Percentiles rank a stretch among this genome's conserved stretches.
These are phyloP conservation scores for Quercus engelmannii DNA, from an alignment of 306 rosid species.

Conservation along the genomic window DNA sequence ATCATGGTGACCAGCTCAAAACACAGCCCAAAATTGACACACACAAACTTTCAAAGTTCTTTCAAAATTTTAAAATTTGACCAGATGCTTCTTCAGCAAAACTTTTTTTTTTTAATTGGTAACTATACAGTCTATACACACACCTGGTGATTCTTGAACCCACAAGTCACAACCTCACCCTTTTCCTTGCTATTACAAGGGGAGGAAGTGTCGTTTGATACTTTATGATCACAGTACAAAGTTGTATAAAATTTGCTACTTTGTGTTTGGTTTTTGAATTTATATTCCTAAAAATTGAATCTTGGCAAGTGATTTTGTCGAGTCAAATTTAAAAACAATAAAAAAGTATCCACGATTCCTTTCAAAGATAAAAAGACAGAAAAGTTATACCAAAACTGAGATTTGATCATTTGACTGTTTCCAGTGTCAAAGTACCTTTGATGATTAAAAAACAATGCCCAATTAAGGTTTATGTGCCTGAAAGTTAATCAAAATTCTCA, in stretches of 20 bases:
- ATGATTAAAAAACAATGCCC: not conserved
- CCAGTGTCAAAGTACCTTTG: not conserved
- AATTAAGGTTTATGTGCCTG: no score
- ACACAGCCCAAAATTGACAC: not conserved
- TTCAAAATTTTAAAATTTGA: not conserved
- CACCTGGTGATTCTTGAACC: no score
- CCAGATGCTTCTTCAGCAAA: no score
- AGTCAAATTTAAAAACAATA: not conserved
- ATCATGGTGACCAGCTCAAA: not conserved
- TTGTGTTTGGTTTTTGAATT: no score
- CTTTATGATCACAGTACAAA: not conserved
- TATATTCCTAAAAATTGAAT: no score
- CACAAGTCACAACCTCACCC: no score
- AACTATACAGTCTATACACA: no score
- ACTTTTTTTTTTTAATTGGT: no score
- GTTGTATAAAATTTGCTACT: not conserved
- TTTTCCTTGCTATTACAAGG: no score
- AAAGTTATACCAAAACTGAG: not conserved
- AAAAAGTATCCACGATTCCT: not conserved
- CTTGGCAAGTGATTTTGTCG: not conserved
- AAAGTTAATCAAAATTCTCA: no score
- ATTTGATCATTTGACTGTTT: not conserved
- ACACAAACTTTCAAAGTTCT: not conserved
- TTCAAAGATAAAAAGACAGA: not conserved
- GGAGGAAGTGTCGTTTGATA: no score